phyloP scores from a whole-genome alignment of 2,329 filamentous ascomycete genomes.

The Gaeumannomyces tritici region DNA sequence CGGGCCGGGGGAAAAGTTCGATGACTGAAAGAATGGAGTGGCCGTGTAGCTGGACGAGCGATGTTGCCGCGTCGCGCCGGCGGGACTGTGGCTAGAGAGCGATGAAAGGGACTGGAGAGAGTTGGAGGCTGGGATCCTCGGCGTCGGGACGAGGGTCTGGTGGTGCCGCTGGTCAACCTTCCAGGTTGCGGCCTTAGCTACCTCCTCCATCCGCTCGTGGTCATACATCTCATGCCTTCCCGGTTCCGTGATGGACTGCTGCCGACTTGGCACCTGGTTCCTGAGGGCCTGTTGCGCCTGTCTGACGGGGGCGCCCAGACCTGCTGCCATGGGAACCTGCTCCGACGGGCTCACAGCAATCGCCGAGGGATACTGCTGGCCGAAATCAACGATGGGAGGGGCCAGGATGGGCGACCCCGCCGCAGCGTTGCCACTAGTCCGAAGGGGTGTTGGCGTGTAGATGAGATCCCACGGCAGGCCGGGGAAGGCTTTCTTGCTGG shows the following conservation, averaged over 20 bases:
- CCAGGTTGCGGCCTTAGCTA: conserved; percentile 1
- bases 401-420: neutral
- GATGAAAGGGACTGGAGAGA: neutral
- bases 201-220: conserved; percentile 1
- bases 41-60: neutral
- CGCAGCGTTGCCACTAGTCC: neutral
- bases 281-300: neutral
- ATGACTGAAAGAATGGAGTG: conserved; percentile 13
- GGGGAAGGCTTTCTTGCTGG: conserved; percentile 25
- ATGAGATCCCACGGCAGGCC: conserved; percentile 44
- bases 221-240: neutral
- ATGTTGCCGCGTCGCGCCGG: neutral
- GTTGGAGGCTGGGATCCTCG: neutral
- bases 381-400: neutral
- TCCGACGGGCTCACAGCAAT: neutral
- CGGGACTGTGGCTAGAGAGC: neutral
- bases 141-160: neutral
- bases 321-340: neutral
- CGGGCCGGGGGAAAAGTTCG: conserved; percentile 15
- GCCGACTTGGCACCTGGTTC: neutral
- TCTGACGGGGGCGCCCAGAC: neutral
- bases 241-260: neutral
- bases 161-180: neutral
- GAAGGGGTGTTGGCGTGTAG: conserved; percentile 10
- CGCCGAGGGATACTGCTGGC: neutral